Base-by-base conservation (phyloP, 257 asterid genomes). In the Marsdenia floribunda region DNA sequence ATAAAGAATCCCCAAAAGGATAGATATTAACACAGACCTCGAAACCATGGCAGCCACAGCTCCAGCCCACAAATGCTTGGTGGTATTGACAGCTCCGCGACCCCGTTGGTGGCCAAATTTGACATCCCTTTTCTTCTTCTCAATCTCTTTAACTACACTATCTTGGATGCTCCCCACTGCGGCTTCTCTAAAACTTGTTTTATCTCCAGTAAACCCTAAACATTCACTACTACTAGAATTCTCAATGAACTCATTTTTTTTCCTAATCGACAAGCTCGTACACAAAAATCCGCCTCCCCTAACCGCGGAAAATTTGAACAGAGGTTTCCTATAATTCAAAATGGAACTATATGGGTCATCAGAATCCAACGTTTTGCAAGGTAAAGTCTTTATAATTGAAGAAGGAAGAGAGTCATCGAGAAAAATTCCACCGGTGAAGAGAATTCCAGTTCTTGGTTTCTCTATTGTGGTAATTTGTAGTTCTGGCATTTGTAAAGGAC, bases 21-120 rank as follows among this genome's bases (percentile, higher is more conserved):
- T 47, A 47, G n/a, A 18, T 1, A 26, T 40, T 33, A 9, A 24
- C 42, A 77, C 52, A 69, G 40, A 90, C 98, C 98, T 89, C 18
- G 98, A 85, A 79, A 94, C 91, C 98, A 89, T 92, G 49, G 98
- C 97, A 57, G 98, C 95, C 37, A 88, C 88, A 67, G 97, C 98
- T 54, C 98, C 98, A 21, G 98, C 90, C 95, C 98, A 94, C 78
- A 94, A 87, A 84, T 94, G 98, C 81, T 90, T 92, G 82, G 91
- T 85, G 79, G 98, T 88, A 80, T 94, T 94, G 74, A 90, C 83
- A 49, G 97, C 96, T 70, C 89, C 91, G 7, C 77, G 80, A 61
- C 87, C 54, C 72, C 96, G 77, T 16, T 86, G 72, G 3, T 64
- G 0, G 33, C 70, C 50, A 60, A 83, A 72, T 79, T 83, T 67